phyloP scores from a whole-genome alignment of 768 basidiomycete genomes.

The Cystobasidium tubakii region DNA sequence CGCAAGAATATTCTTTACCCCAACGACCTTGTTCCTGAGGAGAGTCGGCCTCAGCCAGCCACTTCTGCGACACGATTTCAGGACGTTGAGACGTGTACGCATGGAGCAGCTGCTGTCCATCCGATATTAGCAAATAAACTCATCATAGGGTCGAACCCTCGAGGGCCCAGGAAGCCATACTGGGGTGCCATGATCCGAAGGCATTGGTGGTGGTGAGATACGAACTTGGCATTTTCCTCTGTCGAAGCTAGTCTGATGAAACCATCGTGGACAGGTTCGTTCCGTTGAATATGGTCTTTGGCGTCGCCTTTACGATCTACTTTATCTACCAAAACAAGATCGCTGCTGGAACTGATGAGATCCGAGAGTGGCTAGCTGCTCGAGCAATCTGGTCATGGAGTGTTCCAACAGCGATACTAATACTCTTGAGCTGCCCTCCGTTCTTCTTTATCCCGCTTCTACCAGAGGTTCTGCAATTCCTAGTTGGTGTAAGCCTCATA shows the following conservation, averaged over 20 bases:
- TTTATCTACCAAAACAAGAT: not conserved
- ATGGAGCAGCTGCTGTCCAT: not conserved
- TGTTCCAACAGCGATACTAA: slow-evolving; percentile 3
- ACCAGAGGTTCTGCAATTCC: not conserved
- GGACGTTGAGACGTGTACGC: not conserved
- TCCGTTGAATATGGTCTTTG: not conserved
- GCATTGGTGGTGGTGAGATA: not conserved
- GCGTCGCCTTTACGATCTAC: not conserved
- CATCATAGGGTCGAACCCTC: not conserved
- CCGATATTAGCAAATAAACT: not conserved
- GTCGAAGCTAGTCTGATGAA: not conserved
- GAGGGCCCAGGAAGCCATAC: not conserved
- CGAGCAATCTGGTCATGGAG: slow-evolving; percentile 23
- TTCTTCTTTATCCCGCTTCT: not conserved
- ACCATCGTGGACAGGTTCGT: not conserved
- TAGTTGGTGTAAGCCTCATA: slow-evolving; percentile 7
- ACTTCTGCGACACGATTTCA: too few species aligned
- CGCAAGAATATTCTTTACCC: too few species aligned
- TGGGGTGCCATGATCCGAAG: not conserved
- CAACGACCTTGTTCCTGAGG: too few species aligned
- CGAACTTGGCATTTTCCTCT: not conserved
- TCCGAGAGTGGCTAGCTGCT: slow-evolving; percentile 1
- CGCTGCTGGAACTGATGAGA: not conserved
- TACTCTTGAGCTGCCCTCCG: slow-evolving; percentile 9
- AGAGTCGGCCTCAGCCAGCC: too few species aligned